Base-by-base conservation (phyloP, 306 rosid genomes). In the Pachyrhizus erosus region DNA sequence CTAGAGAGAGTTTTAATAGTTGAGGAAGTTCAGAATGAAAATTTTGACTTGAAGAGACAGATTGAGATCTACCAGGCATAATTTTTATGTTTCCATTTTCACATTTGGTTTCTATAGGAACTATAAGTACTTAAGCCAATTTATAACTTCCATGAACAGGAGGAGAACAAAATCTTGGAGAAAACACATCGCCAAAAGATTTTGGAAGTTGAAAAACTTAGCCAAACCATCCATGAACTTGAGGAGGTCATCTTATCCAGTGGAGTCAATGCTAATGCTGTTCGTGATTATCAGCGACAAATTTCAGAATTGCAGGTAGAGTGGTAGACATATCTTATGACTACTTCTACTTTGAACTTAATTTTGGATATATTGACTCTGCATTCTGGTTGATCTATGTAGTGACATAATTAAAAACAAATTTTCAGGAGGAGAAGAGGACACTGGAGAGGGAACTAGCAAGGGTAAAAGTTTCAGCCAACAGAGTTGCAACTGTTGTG, bases 21-120 rank as follows among this genome's bases (percentile, higher is more conserved):
- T 65, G 99, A 93, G 87, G 98, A 96, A 89, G 97, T 96, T 87
- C 98, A 96, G 69, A 96, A 96, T 78, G 97, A 91, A 26, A 93
- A 96, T 91, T 89, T 84, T 24, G 99, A 96, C 88, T 62, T 93
- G 84, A 93, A 76, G 91, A 92, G 99, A 93, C 99, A 96, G 91
- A 96, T 96, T 74, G 98, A 96, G 85, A 96, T 96, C 21, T 96
- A 92, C 90, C 98, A 92, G 96, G 99, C 87, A 89, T 83, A 65
- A 29, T 57, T 76, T 77, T 61, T 60, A 51, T 82, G 24, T 61
- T 82, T n/a, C 68, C 70, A 43, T 70, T 69, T 72, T 76, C 43
- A 51, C 31, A 76, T 77, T 66, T 9, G 18, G 62, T 57, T 40
- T 42, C 62, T 24, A n/a, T 23, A 64, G 24, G 43, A 86, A 77